Conservation (phyloP, 2,329 filamentous ascomycete genomes). For the Ramularia endophylla region DNA sequence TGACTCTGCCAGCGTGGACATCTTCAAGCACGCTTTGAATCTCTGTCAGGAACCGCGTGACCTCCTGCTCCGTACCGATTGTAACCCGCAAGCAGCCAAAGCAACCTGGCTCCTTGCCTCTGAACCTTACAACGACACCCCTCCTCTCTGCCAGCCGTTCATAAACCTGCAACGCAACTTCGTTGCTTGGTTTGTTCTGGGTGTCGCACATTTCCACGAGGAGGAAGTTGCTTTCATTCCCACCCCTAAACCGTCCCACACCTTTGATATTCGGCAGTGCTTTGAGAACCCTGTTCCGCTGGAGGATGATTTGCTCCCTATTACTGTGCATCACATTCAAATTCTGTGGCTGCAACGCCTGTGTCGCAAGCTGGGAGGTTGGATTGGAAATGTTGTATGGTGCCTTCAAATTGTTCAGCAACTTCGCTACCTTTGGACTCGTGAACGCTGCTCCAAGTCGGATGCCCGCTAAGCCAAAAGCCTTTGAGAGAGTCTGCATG, state of each 20-base stretch:
- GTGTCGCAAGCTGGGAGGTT: slow-evolving; percentile 72
- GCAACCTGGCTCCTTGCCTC: slow-evolving; percentile 89
- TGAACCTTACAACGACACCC: slow-evolving; percentile 88
- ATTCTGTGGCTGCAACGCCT: slow-evolving; percentile 63
- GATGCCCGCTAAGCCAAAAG: slow-evolving; percentile 92
- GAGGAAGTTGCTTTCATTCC: slow-evolving; percentile 78
- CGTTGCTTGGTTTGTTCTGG: slow-evolving; percentile 69
- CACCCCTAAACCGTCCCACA: slow-evolving; percentile 75
- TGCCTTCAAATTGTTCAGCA: slow-evolving; percentile 90
- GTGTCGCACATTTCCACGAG: slow-evolving; percentile 80
- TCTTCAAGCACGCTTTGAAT: slow-evolving; percentile 50
- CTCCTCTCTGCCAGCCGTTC: slow-evolving; percentile 75
- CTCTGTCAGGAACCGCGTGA: slow-evolving; percentile 68
- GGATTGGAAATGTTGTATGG: slow-evolving; percentile 93
- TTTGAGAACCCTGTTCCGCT: slow-evolving; percentile 68
- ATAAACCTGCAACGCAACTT: slow-evolving; percentile 72
- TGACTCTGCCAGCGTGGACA: slow-evolving; percentile 37
- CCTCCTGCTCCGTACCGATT: slow-evolving; percentile 82
- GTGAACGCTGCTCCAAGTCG: slow-evolving; percentile 82
- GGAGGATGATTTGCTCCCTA: slow-evolving; percentile 61
- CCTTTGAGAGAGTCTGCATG: slow-evolving; percentile 98
- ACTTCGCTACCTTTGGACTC: slow-evolving; percentile 62
- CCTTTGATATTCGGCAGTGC: slow-evolving; percentile 72
- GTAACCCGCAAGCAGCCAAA: slow-evolving; percentile 85
- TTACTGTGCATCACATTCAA: slow-evolving; percentile 68